A percentile compares a stretch with the other conserved stretches of the same genome.
These are phyloP conservation scores for Candida verbasci DNA, from an alignment of 805 yeast genomes.

Conservation along the genomic window DNA sequence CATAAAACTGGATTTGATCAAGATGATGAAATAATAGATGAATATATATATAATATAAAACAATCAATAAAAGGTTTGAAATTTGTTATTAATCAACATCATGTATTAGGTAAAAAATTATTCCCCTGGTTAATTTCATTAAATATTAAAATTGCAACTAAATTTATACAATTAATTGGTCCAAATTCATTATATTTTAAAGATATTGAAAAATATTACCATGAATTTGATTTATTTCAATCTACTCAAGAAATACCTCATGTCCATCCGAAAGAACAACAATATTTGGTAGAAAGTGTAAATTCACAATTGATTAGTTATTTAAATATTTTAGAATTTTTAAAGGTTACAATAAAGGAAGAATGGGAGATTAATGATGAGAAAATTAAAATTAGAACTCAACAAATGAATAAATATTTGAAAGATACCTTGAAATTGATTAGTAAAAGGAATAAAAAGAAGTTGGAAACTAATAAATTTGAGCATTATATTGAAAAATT, in stretches of 20 bases:
- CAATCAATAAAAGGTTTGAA: slow-evolving; percentile 41
- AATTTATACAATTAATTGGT: slow-evolving; percentile 30
- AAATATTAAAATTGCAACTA: slow-evolving; percentile 24
- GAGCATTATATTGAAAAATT: slow-evolving; percentile 35
- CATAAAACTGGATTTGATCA: slow-evolving; percentile 13
- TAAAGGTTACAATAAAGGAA: slow-evolving; percentile 14
- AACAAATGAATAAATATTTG: slow-evolving; percentile 36
- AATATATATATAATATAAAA: slow-evolving; percentile 42
- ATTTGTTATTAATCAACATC: slow-evolving; percentile 28
- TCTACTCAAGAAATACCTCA: slow-evolving; percentile 23
- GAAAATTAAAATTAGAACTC: slow-evolving; percentile 28
- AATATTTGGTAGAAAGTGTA: slow-evolving; percentile 19
- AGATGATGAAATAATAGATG: slow-evolving; percentile 37
- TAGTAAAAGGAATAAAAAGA: slow-evolving; percentile 41
- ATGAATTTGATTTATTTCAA: slow-evolving; percentile 24
- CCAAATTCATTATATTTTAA: slow-evolving; percentile 30
- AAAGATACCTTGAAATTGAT: slow-evolving; percentile 36
- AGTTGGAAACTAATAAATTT: slow-evolving; percentile 36
- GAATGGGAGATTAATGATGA: slow-evolving; percentile 23
- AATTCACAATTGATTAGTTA: slow-evolving; percentile 25
- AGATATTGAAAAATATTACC: slow-evolving; percentile 27
- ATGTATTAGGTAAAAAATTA: slow-evolving; percentile 17
- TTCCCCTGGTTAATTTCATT: slow-evolving; percentile 31
- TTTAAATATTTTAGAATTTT: slow-evolving; percentile 15
- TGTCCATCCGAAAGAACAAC: slow-evolving; percentile 36